A percentile compares a stretch with the other conserved stretches of the same genome.
Conservation (phyloP, 805 yeast species). For the Sporopachydermia quercuum region DNA sequence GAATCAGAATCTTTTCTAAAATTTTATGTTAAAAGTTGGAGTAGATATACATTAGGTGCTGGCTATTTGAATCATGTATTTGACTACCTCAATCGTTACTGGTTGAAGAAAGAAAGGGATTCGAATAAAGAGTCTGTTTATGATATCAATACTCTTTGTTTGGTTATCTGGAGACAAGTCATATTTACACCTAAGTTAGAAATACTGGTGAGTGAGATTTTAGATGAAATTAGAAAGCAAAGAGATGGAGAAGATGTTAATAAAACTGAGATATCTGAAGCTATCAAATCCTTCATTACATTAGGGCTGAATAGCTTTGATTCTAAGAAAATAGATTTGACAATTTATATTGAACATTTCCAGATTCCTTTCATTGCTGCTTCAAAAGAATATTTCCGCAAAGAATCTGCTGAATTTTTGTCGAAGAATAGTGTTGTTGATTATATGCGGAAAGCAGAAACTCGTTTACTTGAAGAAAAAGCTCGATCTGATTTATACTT, state of each 20-base stretch:
- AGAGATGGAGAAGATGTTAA: conserved; percentile 67
- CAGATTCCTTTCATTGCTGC: conserved; percentile 63
- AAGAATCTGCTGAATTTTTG: conserved; percentile 55
- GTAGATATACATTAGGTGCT: conserved; percentile 80
- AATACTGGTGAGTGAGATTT: conserved; percentile 49
- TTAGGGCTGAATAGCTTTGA: conserved; percentile 88
- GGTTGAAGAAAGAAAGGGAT: conserved; percentile 93
- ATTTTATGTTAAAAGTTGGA: conserved; percentile 81
- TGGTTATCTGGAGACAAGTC: conserved; percentile 75
- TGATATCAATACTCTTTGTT: conserved; percentile 81
- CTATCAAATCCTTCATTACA: conserved; percentile 75
- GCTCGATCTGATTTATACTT: conserved; percentile 62
- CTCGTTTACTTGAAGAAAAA: conserved; percentile 71
- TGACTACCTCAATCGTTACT: conserved; percentile 90
- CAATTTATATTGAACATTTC: conserved; percentile 68
- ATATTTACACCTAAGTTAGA: conserved; percentile 59
- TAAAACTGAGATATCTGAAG: conserved; percentile 47
- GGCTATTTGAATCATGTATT: conserved; percentile 83
- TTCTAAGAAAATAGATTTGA: conserved; percentile 68
- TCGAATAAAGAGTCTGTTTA: conserved; percentile 83
- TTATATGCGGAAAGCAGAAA: conserved; percentile 76
- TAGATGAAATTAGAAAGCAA: conserved; percentile 62
- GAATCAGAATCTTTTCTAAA: conserved; percentile 51
- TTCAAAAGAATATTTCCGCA: conserved; percentile 37
- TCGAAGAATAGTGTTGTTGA: conserved; percentile 72